Evolutionary conservation across 306 rosid species (phyloP).

Genomic region (Castanea crenata): DNA sequence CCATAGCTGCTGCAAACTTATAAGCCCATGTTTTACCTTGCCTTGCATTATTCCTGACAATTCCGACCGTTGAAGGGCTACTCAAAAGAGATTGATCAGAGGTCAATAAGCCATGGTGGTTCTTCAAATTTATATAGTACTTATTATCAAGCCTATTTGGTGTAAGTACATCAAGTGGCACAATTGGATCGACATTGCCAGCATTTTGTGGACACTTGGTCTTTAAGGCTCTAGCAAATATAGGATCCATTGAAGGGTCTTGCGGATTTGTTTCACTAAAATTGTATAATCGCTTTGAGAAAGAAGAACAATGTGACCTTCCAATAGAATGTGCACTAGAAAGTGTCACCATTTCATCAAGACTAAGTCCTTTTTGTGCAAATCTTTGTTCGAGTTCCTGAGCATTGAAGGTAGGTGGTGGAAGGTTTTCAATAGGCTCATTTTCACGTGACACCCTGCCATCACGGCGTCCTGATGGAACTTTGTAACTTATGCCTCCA

Average conservation of each 20-base stretch:
- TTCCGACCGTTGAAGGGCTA: too few relatives aligned
- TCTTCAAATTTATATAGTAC: slow-evolving; percentile 3
- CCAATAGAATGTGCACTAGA: slow-evolving; percentile 12
- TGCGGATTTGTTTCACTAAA: slow-evolving; percentile 1
- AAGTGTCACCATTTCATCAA: slow-evolving; percentile 16
- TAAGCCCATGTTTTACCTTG: too few relatives aligned
- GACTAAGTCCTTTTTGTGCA: not conserved
- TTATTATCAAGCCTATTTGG: slow-evolving; percentile 7
- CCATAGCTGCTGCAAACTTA: too few relatives aligned
- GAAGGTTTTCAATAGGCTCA: not conserved
- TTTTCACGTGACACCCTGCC: not conserved
- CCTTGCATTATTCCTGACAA: too few relatives aligned
- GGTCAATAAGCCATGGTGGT: not conserved
- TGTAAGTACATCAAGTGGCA: not conserved
- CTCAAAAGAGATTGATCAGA: slow-evolving; percentile 10
- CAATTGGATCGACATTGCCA: not conserved
- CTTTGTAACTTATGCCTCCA: not conserved
- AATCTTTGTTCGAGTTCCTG: not conserved
- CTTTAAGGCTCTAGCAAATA: not conserved
- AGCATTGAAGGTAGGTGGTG: not conserved
- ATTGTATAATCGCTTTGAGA: slow-evolving; percentile 7
- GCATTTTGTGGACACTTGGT: not conserved
- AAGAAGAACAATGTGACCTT: slow-evolving; percentile 4
- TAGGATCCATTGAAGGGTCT: slow-evolving; percentile 19
- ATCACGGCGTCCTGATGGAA: slow-evolving; percentile 5